A percentile compares a stretch with the other conserved stretches of the same genome.
phyloP scores from a whole-genome alignment of 2,329 filamentous ascomycete species.

The Chaetoscypha palmicola region DNA sequence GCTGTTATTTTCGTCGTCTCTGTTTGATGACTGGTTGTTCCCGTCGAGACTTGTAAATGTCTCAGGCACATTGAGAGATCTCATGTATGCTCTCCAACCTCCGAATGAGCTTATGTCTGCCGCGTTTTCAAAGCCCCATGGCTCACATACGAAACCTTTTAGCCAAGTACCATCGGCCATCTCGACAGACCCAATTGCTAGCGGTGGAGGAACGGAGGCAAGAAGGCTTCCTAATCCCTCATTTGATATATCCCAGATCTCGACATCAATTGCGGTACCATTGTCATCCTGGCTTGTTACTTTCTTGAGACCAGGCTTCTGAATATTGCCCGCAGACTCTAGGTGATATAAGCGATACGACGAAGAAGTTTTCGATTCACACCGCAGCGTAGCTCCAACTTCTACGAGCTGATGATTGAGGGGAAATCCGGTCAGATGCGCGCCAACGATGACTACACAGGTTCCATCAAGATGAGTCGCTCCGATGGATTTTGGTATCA shows the following conservation, averaged over 20 bases:
- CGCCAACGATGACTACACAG: constrained; percentile 32
- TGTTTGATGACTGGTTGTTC: too few species aligned
- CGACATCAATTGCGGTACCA: constrained; percentile 31
- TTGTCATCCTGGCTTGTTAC: constrained; percentile 10
- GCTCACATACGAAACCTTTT: constrained; percentile 34
- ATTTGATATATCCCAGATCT: constrained; percentile 33
- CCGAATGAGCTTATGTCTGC: constrained; percentile 1
- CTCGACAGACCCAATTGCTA: constrained; percentile 34
- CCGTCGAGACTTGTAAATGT: neutral
- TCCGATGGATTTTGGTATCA: neutral
- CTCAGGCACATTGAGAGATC: neutral
- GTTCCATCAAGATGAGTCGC: neutral
- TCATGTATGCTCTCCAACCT: constrained; percentile 4
- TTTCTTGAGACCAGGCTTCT: constrained; percentile 31
- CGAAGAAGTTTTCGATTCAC: constrained; percentile 27
- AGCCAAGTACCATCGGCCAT: constrained; percentile 32
- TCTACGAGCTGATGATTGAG: constrained; percentile 32
- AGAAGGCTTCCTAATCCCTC: constrained; percentile 30
- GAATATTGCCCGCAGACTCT: constrained; percentile 16
- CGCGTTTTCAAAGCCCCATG: constrained; percentile 1
- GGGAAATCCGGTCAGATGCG: constrained; percentile 32
- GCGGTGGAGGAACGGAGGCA: constrained; percentile 30
- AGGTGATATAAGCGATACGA: constrained; percentile 31
- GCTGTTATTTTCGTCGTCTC: neutral
- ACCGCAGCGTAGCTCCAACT: constrained; percentile 26